phyloP scores from a whole-genome alignment of 2,329 filamentous ascomycete genomes.

The Triangularia verruculosa region DNA sequence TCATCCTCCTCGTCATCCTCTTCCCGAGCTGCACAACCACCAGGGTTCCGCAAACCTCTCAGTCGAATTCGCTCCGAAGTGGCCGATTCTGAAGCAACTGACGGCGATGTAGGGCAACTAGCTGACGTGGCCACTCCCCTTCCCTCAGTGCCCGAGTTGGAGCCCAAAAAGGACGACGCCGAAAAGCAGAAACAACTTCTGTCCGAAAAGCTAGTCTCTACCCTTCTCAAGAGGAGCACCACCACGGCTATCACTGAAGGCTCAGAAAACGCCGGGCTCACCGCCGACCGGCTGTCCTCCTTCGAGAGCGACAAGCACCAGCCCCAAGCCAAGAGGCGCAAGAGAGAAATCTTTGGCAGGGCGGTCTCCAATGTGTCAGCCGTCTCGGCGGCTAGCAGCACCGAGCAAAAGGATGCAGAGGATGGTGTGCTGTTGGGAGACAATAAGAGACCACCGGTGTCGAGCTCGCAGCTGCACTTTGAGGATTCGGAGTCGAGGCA shows the following conservation, averaged over 20 bases:
- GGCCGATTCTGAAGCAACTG: conserved; percentile 43
- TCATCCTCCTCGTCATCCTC: conserved; percentile 37
- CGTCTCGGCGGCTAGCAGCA: conserved; percentile 44
- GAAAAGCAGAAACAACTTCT: conserved; percentile 39
- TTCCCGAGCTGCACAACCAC: conserved; percentile 20
- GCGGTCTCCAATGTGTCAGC: conserved; percentile 57
- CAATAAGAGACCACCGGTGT: conserved; percentile 36
- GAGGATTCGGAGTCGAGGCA: conserved; percentile 48
- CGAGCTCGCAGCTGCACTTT: conserved; percentile 52
- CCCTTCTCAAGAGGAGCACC: conserved; percentile 38
- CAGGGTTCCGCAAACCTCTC: conserved; percentile 27
- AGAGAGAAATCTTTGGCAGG: conserved; percentile 55
- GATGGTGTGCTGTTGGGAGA: conserved; percentile 22
- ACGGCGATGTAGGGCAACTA: conserved; percentile 23
- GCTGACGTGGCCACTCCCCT: conserved; percentile 16
- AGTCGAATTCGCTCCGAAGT: conserved; percentile 39
- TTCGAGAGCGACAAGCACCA: neutral
- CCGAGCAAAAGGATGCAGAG: conserved; percentile 24
- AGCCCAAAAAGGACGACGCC: conserved; percentile 7
- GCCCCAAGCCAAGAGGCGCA: conserved; percentile 15
- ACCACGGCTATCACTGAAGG: conserved; percentile 19
- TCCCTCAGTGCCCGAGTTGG: conserved; percentile 1
- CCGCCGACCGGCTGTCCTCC: neutral
- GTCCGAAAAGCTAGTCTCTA: conserved; percentile 40
- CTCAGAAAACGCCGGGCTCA: conserved; percentile 1